A percentile compares a stretch with the other conserved stretches of the same genome.
These are phyloP conservation scores for Panicum virgatum DNA, from an alignment of 202 grass and related monocot genomes.

Conservation along the genomic window DNA sequence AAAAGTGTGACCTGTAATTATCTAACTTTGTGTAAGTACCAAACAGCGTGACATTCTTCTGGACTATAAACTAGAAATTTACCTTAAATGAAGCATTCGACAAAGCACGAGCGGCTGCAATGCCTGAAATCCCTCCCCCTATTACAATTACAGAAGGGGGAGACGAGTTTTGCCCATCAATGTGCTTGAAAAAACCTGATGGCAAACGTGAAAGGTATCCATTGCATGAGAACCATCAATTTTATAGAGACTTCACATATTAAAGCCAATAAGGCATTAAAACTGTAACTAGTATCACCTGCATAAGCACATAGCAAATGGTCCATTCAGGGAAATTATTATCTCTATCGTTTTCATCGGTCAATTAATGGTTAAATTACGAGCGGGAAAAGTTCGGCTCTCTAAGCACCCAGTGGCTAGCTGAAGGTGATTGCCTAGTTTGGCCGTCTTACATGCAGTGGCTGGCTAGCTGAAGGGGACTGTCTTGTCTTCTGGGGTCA, in stretches of 20 bases:
- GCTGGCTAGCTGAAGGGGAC: too few relatives aligned
- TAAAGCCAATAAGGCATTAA: neutral
- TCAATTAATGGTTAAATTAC: neutral
- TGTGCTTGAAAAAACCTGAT: conserved; percentile 68
- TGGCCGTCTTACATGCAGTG: neutral
- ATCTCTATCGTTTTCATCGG: neutral
- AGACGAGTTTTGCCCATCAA: conserved; percentile 73
- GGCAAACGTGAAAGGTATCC: neutral
- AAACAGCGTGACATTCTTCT: neutral
- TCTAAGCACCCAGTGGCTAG: conserved; percentile 12
- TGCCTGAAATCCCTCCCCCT: conserved; percentile 96
- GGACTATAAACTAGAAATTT: conserved; percentile 15
- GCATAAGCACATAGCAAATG: neutral
- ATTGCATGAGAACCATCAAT: neutral
- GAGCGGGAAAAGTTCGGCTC: neutral
- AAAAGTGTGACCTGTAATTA: conserved; percentile 72
- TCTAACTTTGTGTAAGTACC: conserved; percentile 30
- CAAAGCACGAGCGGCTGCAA: conserved; percentile 77
- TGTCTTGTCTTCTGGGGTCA: neutral
- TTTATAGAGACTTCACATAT: neutral
- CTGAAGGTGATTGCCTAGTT: neutral
- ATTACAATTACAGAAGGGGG: conserved; percentile 91
- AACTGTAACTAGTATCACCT: neutral
- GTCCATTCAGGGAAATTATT: neutral
- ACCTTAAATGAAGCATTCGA: conserved; percentile 92